These are phyloP conservation scores for Suhomyces xylopsoci DNA, from an alignment of 805 yeast species.

Conservation along the genomic window DNA sequence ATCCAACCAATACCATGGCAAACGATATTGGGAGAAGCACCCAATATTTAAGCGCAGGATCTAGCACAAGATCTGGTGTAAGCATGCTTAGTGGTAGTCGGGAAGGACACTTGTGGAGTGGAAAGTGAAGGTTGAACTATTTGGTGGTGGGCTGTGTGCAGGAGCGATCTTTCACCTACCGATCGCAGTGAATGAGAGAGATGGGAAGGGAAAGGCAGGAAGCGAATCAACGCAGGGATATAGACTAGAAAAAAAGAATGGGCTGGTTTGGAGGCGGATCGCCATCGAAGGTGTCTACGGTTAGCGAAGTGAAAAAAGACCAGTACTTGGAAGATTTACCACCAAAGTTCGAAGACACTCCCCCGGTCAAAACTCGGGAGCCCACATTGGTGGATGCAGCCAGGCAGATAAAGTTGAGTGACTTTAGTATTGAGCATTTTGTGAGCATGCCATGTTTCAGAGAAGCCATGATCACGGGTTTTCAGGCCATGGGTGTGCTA, in stretches of 20 bases:
- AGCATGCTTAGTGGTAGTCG: not conserved
- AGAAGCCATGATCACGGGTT: conserved; percentile 75
- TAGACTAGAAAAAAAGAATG: conserved; percentile 18
- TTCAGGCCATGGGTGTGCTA: conserved; percentile 66
- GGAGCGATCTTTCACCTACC: not conserved
- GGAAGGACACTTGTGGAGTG: not conserved
- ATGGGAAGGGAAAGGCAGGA: not conserved
- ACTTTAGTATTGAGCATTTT: conserved; percentile 51
- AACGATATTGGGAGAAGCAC: conserved; percentile 84
- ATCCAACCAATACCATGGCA: conserved; percentile 86
- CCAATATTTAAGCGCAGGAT: conserved; percentile 84
- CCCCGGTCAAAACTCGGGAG: conserved; percentile 12
- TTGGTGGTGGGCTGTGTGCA: not conserved
- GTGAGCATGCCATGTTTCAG: conserved; percentile 72
- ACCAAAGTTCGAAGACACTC: conserved; percentile 46
- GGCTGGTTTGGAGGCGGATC: conserved; percentile 42
- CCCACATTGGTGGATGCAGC: conserved; percentile 37
- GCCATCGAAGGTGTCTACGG: conserved; percentile 37
- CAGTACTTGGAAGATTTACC: conserved; percentile 50
- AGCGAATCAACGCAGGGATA: not conserved
- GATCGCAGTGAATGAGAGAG: not conserved
- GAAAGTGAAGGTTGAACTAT: not conserved
- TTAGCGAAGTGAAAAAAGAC: conserved; percentile 25
- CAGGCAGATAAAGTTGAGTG: conserved; percentile 41
- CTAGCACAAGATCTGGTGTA: conserved; percentile 47